Percentiles rank a stretch among this genome's conserved stretches.
Conservation (phyloP, 352 stramenopile genomes). For the Phytophthora pluvialis region DNA sequence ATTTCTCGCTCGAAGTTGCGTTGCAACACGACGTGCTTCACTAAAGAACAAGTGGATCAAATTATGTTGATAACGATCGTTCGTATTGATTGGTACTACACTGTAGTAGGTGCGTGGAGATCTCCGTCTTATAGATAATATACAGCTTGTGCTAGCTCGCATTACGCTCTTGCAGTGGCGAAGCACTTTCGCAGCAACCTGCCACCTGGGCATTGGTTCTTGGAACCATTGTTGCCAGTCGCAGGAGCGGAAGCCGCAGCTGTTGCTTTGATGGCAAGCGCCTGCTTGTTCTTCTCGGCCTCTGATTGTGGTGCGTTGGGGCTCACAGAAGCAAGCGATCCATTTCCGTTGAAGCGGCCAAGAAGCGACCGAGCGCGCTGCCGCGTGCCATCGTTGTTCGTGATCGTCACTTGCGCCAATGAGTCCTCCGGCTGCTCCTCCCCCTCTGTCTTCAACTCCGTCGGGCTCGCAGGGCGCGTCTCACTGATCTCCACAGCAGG, state of each 20-base stretch:
- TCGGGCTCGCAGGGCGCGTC: constrained; percentile 11
- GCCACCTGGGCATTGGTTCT: constrained; percentile 24
- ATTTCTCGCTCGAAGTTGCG: background rate
- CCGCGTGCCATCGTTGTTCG: constrained; percentile 21
- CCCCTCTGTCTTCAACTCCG: background rate
- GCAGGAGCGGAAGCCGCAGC: constrained; percentile 12
- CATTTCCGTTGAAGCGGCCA: constrained; percentile 35
- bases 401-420: background rate
- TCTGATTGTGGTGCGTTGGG: constrained; percentile 22
- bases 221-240: constrained; percentile 16
- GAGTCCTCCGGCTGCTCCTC: constrained; percentile 11
- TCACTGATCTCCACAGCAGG: constrained; percentile 8
- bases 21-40: background rate
- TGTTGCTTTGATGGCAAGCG: constrained; percentile 23
- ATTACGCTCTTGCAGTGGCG: constrained; percentile 24
- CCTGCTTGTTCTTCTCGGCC: constrained; percentile 35
- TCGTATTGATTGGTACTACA: constrained; percentile 28
- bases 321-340: constrained; percentile 30
- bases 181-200: constrained; percentile 41
- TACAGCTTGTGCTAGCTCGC: constrained; percentile 17
- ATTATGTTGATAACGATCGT: constrained; percentile 12
- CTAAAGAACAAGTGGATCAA: background rate
- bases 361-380: constrained; percentile 25
- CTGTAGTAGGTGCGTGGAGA: background rate
- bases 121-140: constrained; percentile 37